These are phyloP conservation scores for Peniophora sp. DNA, from an alignment of 1,284 basidiomycete species.

Conservation along the genomic window DNA sequence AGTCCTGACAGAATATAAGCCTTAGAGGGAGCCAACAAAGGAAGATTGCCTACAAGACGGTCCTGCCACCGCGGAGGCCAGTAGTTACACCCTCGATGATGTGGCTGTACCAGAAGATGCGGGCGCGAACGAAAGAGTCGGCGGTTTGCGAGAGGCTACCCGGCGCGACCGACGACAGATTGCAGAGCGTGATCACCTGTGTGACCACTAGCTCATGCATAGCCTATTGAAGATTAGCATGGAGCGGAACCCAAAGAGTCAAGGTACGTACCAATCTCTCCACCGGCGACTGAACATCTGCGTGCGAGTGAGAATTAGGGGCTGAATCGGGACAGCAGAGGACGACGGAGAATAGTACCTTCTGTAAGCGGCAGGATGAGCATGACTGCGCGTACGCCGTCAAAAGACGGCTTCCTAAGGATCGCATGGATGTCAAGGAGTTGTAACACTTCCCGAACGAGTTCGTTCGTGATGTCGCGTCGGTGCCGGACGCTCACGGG, in stretches of 20 bases:
- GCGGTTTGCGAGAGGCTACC: slow-evolving; percentile 47
- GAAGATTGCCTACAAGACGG: slow-evolving; percentile 53
- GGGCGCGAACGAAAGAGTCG: slow-evolving; percentile 58
- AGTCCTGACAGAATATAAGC: slow-evolving; percentile 28
- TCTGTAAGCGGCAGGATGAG: slow-evolving; percentile 75
- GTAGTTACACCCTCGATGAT: slow-evolving; percentile 76
- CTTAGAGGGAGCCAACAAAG: slow-evolving; percentile 3
- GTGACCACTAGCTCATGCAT: slow-evolving; percentile 58
- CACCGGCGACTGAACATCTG: slow-evolving; percentile 39
- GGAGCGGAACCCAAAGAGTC: neutral
- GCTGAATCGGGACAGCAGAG: neutral
- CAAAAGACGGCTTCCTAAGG: slow-evolving; percentile 77
- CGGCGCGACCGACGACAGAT: slow-evolving; percentile 34
- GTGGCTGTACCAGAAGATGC: slow-evolving; percentile 82
- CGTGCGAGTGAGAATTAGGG: slow-evolving; percentile 10
- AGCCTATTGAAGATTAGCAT: slow-evolving; percentile 19
- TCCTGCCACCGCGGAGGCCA: slow-evolving; percentile 70
- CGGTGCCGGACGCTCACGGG: slow-evolving; percentile 29
- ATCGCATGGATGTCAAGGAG: slow-evolving; percentile 74
- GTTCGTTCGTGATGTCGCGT: slow-evolving; percentile 36
- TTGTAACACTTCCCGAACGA: slow-evolving; percentile 67
- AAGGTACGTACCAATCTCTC: slow-evolving; percentile 40
- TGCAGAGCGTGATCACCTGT: slow-evolving; percentile 68
- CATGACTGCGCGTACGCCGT: slow-evolving; percentile 73
- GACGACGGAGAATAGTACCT: slow-evolving; percentile 37